Evolutionary conservation across 352 stramenopile genomes (phyloP).

Genomic region (Blastocystis sp.): DNA sequence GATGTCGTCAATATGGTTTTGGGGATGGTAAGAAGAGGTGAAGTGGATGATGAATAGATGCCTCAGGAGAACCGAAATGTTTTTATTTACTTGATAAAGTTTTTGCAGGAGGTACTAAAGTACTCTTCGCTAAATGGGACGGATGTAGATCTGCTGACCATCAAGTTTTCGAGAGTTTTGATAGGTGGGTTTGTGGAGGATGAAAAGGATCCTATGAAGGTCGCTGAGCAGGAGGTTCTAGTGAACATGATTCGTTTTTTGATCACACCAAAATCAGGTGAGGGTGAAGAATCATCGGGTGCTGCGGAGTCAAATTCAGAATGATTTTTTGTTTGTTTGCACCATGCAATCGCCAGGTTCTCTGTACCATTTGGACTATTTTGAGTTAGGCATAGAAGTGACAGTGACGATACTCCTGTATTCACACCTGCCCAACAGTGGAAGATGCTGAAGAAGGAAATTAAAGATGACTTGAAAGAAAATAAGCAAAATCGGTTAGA

Average conservation of each 20-base stretch:
- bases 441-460: not conserved
- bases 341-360: not conserved
- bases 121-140: not conserved
- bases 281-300: not conserved
- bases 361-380: not conserved
- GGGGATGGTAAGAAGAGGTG: not conserved
- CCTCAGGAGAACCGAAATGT: constrained; percentile 45
- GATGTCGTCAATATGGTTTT: constrained; percentile 1
- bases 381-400: not conserved
- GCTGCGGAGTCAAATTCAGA: constrained; percentile 21
- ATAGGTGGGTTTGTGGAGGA: constrained; percentile 2
- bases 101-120: constrained; percentile 40
- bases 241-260: constrained; percentile 54
- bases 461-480: not conserved
- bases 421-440: not conserved
- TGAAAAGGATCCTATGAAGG: not conserved
- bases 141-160: constrained; percentile 16
- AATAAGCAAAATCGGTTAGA: not conserved
- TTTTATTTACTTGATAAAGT: constrained; percentile 61
- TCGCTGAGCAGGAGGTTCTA: not conserved
- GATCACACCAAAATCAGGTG: not conserved
- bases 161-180: constrained; percentile 24
- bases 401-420: not conserved
- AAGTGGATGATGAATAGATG: not conserved
- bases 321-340: not conserved